Base-by-base conservation (phyloP, 805 yeast genomes). In the Saccharomycopsis capsularis region DNA sequence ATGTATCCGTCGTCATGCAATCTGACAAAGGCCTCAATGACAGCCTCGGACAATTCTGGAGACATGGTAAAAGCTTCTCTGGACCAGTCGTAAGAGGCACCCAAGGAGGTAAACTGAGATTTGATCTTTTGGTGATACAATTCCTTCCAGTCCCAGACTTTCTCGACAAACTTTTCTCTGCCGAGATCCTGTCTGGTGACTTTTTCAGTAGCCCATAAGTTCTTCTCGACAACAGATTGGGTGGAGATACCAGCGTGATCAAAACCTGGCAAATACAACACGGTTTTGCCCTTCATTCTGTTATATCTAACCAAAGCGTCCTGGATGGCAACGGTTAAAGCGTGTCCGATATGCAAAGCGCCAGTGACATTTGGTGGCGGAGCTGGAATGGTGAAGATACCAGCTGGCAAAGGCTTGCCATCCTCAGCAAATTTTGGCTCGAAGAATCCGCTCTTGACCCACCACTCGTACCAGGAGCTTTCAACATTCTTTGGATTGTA, bases 291-390 rank as follows among this genome's bases (percentile, higher is more conserved):
- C 68, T 82, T 82, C 99, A 93, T 93, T 73, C 99, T 84, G 75
- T 93, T 81, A 74, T 79, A 93, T 68, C 99, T 81, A 56, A 90
- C 81, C 63, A 93, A 77, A 23, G 97, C 68, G 67, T 93, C 99
- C 73, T 93, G 99, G 62, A 93, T 85, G 32, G 98, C 74, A 54
- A 90, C 86, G 16, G 99, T 93, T 65, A 93, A 76, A 25, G 98
- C 99, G 68, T 93, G 99, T 59, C 99, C 99, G 67, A 93, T 93
- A 68, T 93, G 99, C 58, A 93, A 76, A 42, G 98, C 97, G 70
- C 99, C 99, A 42, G 99, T 93, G 56, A 93, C 95, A 66, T 93
- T 93, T 63, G 99, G 99, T 55, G 99, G 99, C 36, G 99, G 99
- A n/a, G 96, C 93, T 36, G 98, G 97, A 60, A 93, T 87, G 55